phyloP scores from a whole-genome alignment of 1,284 basidiomycete species.

The Pseudozyma sp. region DNA sequence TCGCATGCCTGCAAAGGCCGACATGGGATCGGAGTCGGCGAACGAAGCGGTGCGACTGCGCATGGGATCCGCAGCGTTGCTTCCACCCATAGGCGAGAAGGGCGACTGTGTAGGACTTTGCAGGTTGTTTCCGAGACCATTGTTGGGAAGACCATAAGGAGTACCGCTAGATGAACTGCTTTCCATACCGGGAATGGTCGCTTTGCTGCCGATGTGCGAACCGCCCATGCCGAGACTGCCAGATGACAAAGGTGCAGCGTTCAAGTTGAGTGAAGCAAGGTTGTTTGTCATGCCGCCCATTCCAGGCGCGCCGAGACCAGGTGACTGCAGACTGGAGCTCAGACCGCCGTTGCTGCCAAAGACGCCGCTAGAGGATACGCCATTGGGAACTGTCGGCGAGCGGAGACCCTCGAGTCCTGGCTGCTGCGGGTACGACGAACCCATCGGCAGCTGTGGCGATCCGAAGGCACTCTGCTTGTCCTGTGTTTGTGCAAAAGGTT shows the following conservation, averaged over 20 bases:
- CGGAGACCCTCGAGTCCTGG: slow-evolving; percentile 46
- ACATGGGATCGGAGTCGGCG: slow-evolving; percentile 47
- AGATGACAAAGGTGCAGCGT: slow-evolving; percentile 31
- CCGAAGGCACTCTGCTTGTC: slow-evolving; percentile 29
- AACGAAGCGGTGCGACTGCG: slow-evolving; percentile 47
- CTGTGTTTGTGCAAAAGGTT: slow-evolving; percentile 19
- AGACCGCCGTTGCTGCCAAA: slow-evolving; percentile 34
- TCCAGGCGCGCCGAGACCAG: slow-evolving; percentile 33
- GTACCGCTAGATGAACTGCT: slow-evolving; percentile 4
- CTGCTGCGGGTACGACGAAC: slow-evolving; percentile 32
- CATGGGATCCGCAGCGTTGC: slow-evolving; percentile 26
- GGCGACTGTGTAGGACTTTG: slow-evolving; percentile 44
- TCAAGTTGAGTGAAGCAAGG: slow-evolving; percentile 54
- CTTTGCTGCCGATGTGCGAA: slow-evolving; percentile 29
- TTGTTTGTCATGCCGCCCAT: slow-evolving; percentile 43
- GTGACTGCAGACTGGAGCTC: slow-evolving; percentile 45
- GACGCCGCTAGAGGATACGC: slow-evolving; percentile 27
- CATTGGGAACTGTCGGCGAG: slow-evolving; percentile 52
- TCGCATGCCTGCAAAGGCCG: slow-evolving; percentile 41
- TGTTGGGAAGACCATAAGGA: slow-evolving; percentile 23
- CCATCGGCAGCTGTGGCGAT: slow-evolving; percentile 19
- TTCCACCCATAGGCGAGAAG: slow-evolving; percentile 45
- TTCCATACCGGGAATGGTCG: slow-evolving; percentile 28
- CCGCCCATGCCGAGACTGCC: slow-evolving; percentile 18
- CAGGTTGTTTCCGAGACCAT: slow-evolving; percentile 18